A percentile compares a stretch with the other conserved stretches of the same genome.
These are phyloP conservation scores for Backusella sp. DNA, from an alignment of 192 early-diverging fungal genomes.

Conservation along the genomic window DNA sequence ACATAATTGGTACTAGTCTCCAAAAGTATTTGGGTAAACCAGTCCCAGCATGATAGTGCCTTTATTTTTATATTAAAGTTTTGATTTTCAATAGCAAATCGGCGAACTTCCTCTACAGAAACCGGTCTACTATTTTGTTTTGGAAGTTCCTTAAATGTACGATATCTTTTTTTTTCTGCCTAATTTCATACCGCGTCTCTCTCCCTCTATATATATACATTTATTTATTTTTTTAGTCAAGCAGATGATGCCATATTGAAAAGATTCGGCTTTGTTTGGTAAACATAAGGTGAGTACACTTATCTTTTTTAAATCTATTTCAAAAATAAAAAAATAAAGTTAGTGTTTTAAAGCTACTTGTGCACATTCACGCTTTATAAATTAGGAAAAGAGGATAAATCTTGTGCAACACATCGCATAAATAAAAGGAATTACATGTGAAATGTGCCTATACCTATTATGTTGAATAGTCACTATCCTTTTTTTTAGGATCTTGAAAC, in stretches of 20 bases:
- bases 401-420: not conserved
- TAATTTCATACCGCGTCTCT: not conserved
- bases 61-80: slow-evolving; percentile 5
- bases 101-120: not conserved
- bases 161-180: not conserved
- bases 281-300: not conserved
- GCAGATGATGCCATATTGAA: not conserved
- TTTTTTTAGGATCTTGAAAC: not conserved
- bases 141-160: slow-evolving; percentile 9
- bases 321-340: not conserved
- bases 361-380: not conserved
- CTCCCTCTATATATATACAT: not conserved
- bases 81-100: slow-evolving; percentile 6
- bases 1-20: not conserved
- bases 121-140: not conserved
- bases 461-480: not conserved
- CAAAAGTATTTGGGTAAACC: not conserved
- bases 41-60: not conserved
- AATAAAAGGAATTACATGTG: not conserved
- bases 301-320: not conserved
- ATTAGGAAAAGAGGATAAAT: slow-evolving; percentile 1
- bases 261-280: not conserved
- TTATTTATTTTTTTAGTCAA: not conserved
- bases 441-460: not conserved
- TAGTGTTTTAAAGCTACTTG: not conserved